These are phyloP conservation scores for Croton setiger DNA, from an alignment of 441 rosid species.

Conservation along the genomic window DNA sequence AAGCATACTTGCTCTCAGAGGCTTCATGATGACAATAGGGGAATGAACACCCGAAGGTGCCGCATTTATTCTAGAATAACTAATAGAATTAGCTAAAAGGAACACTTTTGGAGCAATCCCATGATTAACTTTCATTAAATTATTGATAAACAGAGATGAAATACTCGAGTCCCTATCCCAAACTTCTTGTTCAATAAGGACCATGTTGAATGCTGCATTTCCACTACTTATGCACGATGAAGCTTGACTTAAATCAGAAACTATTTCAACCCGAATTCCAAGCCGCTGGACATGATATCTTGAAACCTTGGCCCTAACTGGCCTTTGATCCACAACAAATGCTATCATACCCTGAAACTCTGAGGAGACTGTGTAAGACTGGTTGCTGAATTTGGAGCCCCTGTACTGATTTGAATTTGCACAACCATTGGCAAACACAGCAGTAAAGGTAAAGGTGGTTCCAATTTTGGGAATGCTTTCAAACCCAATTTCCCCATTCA, in stretches of 20 bases:
- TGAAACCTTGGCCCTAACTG: constrained; percentile 67
- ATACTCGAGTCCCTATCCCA: constrained; percentile 52
- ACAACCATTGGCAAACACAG: constrained; percentile 52
- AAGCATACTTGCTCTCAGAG: constrained; percentile 80
- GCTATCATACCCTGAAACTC: constrained; percentile 73
- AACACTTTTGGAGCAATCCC: constrained; percentile 48
- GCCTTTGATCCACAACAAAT: constrained; percentile 64
- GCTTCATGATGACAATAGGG: constrained; percentile 66
- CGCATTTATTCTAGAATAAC: constrained; percentile 30
- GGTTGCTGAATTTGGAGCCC: constrained; percentile 44
- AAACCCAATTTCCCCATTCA: constrained; percentile 90
- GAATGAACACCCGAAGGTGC: constrained; percentile 29
- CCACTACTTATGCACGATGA: constrained; percentile 33
- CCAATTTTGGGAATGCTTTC: constrained; percentile 69
- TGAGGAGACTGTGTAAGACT: constrained; percentile 29
- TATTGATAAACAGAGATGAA: constrained; percentile 39
- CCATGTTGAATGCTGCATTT: constrained; percentile 37
- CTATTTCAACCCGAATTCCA: constrained; percentile 61
- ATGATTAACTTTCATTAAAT: constrained; percentile 30
- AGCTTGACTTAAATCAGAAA: constrained; percentile 49
- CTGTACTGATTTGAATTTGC: constrained; percentile 38
- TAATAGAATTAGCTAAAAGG: constrained; percentile 55
- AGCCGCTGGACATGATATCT: constrained; percentile 77
- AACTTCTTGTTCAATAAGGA: constrained; percentile 79
- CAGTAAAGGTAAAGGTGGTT: constrained; percentile 89